Percentiles rank a stretch among this genome's conserved stretches.
Conservation (phyloP, 768 basidiomycete species). For the Trametes cinnabarina region DNA sequence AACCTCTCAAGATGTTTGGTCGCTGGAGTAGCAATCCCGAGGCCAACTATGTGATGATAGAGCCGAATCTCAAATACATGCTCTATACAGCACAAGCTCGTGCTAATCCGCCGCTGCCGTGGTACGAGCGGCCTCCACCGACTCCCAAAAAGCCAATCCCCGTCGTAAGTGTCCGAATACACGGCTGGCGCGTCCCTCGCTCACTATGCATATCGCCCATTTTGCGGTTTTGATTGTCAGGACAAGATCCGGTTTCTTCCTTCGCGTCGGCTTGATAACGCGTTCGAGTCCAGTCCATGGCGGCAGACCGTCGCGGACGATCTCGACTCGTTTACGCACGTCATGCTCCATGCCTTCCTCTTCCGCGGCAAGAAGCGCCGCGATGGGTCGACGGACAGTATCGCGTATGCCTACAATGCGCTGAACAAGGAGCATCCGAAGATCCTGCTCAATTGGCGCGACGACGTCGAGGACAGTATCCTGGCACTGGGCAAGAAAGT, state of each 20-base stretch:
- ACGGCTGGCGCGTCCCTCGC: no score
- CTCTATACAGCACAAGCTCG: neutral
- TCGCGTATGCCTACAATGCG: neutral
- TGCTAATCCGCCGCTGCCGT: neutral
- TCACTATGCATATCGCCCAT: no score
- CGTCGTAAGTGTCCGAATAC: no score
- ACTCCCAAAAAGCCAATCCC: neutral
- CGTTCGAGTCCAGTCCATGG: neutral
- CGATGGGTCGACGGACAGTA: neutral
- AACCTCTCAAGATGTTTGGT: neutral
- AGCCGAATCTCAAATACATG: conserved; percentile 11
- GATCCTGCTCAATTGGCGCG: neutral
- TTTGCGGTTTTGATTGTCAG: neutral
- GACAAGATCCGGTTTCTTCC: conserved; percentile 11
- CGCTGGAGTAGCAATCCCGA: neutral
- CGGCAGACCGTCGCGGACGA: conserved; percentile 7
- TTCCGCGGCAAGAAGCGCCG: neutral
- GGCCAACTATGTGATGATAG: conserved; percentile 10
- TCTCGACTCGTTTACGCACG: conserved; percentile 12
- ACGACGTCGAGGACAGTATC: neutral
- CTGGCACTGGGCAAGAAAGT: neutral
- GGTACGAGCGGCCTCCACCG: conserved; percentile 7
- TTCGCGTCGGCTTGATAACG: neutral
- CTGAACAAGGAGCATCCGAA: neutral
- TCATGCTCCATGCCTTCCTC: conserved; percentile 1